phyloP scores from a whole-genome alignment of 2,329 filamentous ascomycete genomes.

The Coniochaeta hoffmannii region DNA sequence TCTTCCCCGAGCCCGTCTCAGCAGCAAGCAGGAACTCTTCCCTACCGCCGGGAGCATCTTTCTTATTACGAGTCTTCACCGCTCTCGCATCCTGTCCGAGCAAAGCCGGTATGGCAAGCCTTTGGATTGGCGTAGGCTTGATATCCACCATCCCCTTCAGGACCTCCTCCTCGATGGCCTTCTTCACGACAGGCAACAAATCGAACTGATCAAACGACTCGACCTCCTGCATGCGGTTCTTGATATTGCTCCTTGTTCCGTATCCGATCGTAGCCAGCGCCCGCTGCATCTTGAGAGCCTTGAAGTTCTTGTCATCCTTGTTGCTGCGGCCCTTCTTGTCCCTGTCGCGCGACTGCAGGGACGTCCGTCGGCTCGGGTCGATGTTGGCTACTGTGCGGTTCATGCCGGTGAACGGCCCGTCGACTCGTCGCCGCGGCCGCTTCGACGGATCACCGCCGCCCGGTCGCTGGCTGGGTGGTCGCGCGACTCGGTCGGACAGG shows the following conservation, averaged over 20 bases:
- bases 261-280: constrained; percentile 72
- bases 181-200: constrained; percentile 63
- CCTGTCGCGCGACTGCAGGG: constrained; percentile 11
- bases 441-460: constrained; percentile 19
- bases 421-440: constrained; percentile 28
- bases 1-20: constrained; percentile 96
- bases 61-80: constrained; percentile 21
- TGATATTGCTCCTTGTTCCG: constrained; percentile 47
- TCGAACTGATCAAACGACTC: constrained; percentile 77
- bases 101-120: constrained; percentile 77
- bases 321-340: constrained; percentile 21
- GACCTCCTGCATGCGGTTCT: constrained; percentile 53
- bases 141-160: constrained; percentile 68
- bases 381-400: constrained; percentile 43
- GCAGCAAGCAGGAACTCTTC: constrained; percentile 75
- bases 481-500: constrained; percentile 45
- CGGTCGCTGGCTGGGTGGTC: constrained; percentile 23
- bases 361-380: constrained; percentile 12
- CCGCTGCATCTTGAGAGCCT: constrained; percentile 92
- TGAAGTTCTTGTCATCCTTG: constrained; percentile 49
- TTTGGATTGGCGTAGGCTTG: constrained; percentile 81
- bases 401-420: constrained; percentile 48
- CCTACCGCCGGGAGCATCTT: constrained; percentile 20
- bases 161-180: constrained; percentile 65
- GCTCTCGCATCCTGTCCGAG: constrained; percentile 46